Evolutionary conservation across 1,284 basidiomycete genomes (phyloP).

Genomic region (Kwoniella shivajii): DNA sequence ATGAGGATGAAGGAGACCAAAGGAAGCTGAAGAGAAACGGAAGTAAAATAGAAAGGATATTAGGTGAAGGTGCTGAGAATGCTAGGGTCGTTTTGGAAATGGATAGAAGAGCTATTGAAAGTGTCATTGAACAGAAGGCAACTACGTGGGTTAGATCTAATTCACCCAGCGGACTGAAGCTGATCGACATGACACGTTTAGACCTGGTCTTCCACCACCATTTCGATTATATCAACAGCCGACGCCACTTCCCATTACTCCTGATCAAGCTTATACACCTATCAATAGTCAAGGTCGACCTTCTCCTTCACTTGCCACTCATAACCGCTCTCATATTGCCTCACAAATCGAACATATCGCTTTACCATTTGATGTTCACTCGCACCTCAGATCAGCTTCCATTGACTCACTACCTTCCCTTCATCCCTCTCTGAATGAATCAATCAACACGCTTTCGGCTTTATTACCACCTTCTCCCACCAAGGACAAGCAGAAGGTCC

Average conservation of each 20-base stretch:
- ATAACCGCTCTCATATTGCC: constrained; percentile 7
- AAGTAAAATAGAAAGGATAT: constrained; percentile 31
- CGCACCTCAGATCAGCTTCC: constrained; percentile 16
- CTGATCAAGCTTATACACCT: background rate
- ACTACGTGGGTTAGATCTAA: background rate
- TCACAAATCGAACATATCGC: background rate
- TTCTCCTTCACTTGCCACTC: background rate
- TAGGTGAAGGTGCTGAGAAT: constrained; percentile 33
- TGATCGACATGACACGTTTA: background rate
- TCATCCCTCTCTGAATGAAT: constrained; percentile 23
- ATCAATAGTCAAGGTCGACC: no score
- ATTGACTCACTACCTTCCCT: constrained; percentile 25
- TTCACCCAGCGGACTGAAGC: background rate
- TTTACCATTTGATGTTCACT: background rate
- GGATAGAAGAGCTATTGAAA: constrained; percentile 16
- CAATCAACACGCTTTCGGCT: constrained; percentile 17
- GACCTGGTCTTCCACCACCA: constrained; percentile 18
- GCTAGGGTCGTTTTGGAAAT: constrained; percentile 26
- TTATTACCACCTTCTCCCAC: constrained; percentile 3
- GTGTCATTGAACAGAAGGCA: constrained; percentile 16
- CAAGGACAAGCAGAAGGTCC: background rate
- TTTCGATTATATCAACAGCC: constrained; percentile 17
- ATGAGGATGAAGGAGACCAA: background rate
- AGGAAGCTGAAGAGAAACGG: background rate
- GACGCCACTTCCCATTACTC: constrained; percentile 12